Percentiles rank a stretch among this genome's conserved stretches.
Conservation (phyloP, 1,139 yeast species). For the Magnusiomyces sp. region DNA sequence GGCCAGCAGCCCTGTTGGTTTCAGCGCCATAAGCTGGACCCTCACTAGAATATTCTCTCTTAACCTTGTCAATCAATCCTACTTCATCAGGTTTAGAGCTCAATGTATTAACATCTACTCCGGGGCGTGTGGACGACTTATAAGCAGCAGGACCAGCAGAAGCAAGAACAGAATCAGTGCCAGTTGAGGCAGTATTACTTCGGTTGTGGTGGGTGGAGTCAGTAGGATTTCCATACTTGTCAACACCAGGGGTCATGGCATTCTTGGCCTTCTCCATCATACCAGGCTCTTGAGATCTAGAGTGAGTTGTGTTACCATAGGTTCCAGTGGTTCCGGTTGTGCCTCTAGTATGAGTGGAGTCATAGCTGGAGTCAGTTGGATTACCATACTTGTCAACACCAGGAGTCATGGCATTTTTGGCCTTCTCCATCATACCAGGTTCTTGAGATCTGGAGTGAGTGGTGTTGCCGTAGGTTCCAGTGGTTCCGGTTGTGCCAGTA, state of each 20-base stretch:
- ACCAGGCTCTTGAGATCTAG: neutral
- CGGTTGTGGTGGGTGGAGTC: constrained; percentile 6
- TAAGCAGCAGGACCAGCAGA: neutral
- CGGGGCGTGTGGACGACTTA: neutral
- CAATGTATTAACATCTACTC: neutral
- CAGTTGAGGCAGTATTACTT: constrained; percentile 7
- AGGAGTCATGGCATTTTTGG: too few species aligned
- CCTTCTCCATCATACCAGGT: too few species aligned
- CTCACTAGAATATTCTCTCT: too few species aligned
- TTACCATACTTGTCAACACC: too few species aligned
- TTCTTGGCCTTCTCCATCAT: neutral
- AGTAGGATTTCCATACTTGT: constrained; percentile 1
- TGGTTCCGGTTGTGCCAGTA: constrained; percentile 3
- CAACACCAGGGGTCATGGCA: too few species aligned
- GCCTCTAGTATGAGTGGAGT: neutral
- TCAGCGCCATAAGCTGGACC: too few species aligned
- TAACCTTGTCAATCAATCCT: too few species aligned
- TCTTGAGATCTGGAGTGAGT: neutral
- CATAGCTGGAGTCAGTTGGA: neutral
- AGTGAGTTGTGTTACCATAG: neutral
- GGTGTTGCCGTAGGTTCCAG: constrained; percentile 6
- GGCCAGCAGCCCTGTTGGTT: too few species aligned
- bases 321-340: constrained; percentile 5
- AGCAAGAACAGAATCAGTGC: neutral
- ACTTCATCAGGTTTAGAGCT: too few species aligned